phyloP scores from a whole-genome alignment of 768 basidiomycete genomes.

The Panellus pusillus region DNA sequence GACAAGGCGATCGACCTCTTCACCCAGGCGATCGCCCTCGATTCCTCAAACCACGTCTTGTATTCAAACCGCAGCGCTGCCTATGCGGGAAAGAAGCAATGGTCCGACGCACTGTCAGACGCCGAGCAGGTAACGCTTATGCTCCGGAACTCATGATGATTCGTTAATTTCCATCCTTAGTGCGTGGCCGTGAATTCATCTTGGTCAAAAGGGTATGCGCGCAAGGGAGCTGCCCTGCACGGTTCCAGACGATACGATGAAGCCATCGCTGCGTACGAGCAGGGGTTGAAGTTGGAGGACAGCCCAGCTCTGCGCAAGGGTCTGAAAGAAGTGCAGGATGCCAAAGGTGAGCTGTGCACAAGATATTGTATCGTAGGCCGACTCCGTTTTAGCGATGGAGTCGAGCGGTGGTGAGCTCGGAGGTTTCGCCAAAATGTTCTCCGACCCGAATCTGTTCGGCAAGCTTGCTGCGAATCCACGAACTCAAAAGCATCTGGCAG shows the following conservation, averaged over 20 bases:
- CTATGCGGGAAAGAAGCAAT: constrained; percentile 82
- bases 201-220: constrained; percentile 89
- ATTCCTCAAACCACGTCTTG: constrained; percentile 82
- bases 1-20: constrained; percentile 84
- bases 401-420: constrained; percentile 43
- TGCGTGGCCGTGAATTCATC: constrained; percentile 75
- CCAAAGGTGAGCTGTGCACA: constrained; percentile 56
- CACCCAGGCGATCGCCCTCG: constrained; percentile 78
- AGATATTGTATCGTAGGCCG: neutral
- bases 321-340: constrained; percentile 83
- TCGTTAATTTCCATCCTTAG: constrained; percentile 38
- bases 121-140: constrained; percentile 77
- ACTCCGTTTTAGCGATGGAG: constrained; percentile 32
- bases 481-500: constrained; percentile 79
- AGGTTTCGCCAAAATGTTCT: constrained; percentile 76
- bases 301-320: constrained; percentile 84
- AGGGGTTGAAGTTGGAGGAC: constrained; percentile 79
- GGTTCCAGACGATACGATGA: constrained; percentile 78
- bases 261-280: constrained; percentile 81
- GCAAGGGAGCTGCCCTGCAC: constrained; percentile 92
- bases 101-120: constrained; percentile 74
- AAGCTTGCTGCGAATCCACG: constrained; percentile 89
- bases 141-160: neutral
- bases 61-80: constrained; percentile 94
- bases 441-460: constrained; percentile 77